Percentiles rank a stretch among this genome's conserved stretches.
Evolutionary conservation across 768 basidiomycete species (phyloP).

Genomic region (Dentipellis sp.): DNA sequence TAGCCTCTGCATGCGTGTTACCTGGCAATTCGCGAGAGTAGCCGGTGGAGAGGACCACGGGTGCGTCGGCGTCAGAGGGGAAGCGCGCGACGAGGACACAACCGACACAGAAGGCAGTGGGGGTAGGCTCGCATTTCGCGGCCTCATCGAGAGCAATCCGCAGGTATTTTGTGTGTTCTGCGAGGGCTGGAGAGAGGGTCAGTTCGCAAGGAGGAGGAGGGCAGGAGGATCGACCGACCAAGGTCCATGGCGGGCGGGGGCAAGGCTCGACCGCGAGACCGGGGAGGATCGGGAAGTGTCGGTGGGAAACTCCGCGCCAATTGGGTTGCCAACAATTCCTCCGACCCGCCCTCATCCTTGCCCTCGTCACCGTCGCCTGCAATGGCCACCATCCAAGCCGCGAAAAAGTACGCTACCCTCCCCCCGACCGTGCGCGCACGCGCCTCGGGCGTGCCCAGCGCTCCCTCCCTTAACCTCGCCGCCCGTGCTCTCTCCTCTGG

Average conservation of each 20-base stretch:
- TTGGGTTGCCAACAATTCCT: constrained; percentile 1
- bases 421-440: constrained; percentile 73
- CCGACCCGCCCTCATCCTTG: background rate
- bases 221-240: background rate
- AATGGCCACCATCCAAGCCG: constrained; percentile 66
- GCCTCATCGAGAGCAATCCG: constrained; percentile 64
- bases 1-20: constrained; percentile 97
- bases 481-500: constrained; percentile 52
- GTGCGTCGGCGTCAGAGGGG: constrained; percentile 26
- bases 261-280: background rate
- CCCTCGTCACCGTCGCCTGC: constrained; percentile 13
- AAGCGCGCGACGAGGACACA: constrained; percentile 55
- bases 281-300: constrained; percentile 30
- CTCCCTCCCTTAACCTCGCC: constrained; percentile 65
- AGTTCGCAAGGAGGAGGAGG: background rate
- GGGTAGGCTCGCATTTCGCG: constrained; percentile 53
- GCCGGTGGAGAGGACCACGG: constrained; percentile 63
- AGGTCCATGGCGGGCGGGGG: background rate
- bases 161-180: constrained; percentile 35
- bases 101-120: constrained; percentile 88
- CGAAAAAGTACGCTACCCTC: constrained; percentile 77
- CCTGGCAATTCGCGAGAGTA: constrained; percentile 88
- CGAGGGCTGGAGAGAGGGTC: background rate
- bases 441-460: constrained; percentile 71
- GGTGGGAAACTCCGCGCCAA: constrained; percentile 19